phyloP scores from a whole-genome alignment of 164 flowering plant species.

The Macadamia integrifolia region DNA sequence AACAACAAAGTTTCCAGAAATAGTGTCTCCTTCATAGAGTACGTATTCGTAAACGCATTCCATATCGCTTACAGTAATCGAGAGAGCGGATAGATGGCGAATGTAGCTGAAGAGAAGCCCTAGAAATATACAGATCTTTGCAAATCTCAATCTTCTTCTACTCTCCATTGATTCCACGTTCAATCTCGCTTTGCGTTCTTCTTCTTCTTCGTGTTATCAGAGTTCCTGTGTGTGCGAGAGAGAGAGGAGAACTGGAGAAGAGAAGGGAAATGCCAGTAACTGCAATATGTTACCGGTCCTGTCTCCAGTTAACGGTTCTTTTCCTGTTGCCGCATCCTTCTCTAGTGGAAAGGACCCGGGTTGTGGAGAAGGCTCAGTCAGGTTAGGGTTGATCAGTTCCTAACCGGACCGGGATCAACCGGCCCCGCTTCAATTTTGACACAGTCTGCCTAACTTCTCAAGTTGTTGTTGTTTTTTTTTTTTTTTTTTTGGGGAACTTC shows the following conservation, averaged over 20 bases:
- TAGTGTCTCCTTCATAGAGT: conserved; percentile 75
- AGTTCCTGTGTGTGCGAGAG: neutral
- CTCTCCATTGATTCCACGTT: conserved; percentile 21
- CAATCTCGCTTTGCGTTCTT: no score
- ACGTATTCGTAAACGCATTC: conserved; percentile 91
- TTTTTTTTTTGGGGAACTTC: no score
- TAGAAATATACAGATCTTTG: conserved; percentile 18
- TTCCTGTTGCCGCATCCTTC: no score
- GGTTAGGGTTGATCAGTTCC: no score
- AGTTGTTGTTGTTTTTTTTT: no score
- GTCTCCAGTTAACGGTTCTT: no score
- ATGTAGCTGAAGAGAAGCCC: conserved; percentile 31
- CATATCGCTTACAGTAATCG: conserved; percentile 69
- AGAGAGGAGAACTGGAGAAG: neutral
- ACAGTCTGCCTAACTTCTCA: no score
- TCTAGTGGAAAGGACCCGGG: no score
- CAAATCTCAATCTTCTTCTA: conserved; percentile 15
- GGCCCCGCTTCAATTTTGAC: no score
- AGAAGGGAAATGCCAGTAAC: neutral
- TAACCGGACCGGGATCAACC: no score
- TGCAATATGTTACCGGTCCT: neutral
- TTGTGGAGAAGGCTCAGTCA: no score
- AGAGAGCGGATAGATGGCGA: conserved; percentile 37
- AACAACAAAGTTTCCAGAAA: conserved; percentile 88
- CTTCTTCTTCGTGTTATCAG: neutral